phyloP scores from a whole-genome alignment of 345 rosid species.

The Corymbia maculata region DNA sequence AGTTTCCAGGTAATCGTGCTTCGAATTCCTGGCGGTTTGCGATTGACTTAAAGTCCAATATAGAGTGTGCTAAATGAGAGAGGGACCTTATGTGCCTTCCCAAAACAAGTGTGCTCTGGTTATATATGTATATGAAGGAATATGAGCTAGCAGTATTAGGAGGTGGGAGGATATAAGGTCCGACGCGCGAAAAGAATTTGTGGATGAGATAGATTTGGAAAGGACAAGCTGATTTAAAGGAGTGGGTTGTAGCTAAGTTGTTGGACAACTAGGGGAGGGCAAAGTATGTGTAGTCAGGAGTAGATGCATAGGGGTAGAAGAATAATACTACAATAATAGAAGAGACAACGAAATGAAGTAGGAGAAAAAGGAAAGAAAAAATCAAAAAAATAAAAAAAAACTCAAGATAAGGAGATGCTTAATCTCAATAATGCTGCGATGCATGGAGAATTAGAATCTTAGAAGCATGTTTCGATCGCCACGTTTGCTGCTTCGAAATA shows the following conservation, averaged over 20 bases:
- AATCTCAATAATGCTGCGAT: constrained; percentile 39
- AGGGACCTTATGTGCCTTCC: not conserved
- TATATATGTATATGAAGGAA: not conserved
- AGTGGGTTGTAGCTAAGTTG: constrained; percentile 3
- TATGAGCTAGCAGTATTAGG: not conserved
- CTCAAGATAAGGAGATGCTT: constrained; percentile 45
- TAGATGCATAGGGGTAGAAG: constrained; percentile 8
- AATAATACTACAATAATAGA: constrained; percentile 36
- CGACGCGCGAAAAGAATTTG: not conserved
- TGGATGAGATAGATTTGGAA: not conserved
- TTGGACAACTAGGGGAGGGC: constrained; percentile 21
- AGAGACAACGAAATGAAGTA: constrained; percentile 30
- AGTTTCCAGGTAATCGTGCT: not conserved
- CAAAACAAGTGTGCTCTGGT: not conserved
- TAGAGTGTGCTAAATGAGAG: not conserved
- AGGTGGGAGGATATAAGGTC: not conserved
- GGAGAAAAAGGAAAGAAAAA: not conserved
- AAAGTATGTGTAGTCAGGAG: constrained; percentile 25
- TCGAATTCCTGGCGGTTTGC: not conserved
- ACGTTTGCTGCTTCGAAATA: not conserved
- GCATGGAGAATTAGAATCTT: constrained; percentile 40
- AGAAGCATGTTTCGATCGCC: constrained; percentile 6
- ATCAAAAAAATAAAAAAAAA: not conserved
- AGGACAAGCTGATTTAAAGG: constrained; percentile 13
- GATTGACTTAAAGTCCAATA: not conserved